phyloP scores from a whole-genome alignment of 345 rosid species.

The Alliaria petiolata region DNA sequence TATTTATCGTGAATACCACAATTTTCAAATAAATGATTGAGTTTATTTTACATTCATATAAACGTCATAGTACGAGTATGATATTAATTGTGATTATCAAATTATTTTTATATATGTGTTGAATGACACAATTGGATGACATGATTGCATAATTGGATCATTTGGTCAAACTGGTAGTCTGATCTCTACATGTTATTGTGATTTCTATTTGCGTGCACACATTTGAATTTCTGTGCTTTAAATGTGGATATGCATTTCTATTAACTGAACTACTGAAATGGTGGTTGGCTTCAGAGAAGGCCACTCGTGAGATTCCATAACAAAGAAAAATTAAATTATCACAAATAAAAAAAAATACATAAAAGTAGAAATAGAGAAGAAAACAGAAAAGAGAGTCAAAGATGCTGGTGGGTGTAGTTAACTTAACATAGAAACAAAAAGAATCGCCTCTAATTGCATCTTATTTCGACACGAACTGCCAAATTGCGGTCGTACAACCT shows the following conservation, averaged over 20 bases:
- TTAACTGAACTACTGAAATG: neutral
- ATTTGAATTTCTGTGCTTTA: slow-evolving; percentile 12
- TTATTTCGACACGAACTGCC: neutral
- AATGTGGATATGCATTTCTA: slow-evolving; percentile 12
- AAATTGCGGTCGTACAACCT: neutral
- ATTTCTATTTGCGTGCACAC: slow-evolving; percentile 4
- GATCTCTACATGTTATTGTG: slow-evolving; percentile 1
- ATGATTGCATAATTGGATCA: slow-evolving; percentile 8
- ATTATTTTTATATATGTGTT: too few relatives aligned
- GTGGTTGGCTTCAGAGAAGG: slow-evolving; percentile 30
- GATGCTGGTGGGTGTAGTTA: slow-evolving; percentile 5
- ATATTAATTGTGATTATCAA: neutral
- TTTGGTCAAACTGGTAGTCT: slow-evolving; percentile 22
- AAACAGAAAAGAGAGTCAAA: neutral
- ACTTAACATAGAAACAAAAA: slow-evolving; percentile 14
- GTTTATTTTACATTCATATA: neutral
- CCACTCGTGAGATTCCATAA: slow-evolving; percentile 17
- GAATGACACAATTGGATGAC: neutral
- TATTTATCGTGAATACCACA: neutral
- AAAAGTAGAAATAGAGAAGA: neutral
- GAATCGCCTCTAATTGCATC: neutral
- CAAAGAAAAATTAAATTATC: slow-evolving; percentile 16
- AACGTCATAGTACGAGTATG: neutral
- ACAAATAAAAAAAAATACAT: neutral
- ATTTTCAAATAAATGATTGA: neutral